A percentile compares a stretch with the other conserved stretches of the same genome.
These are phyloP conservation scores for Ganoderma sp. DNA, from an alignment of 1,284 basidiomycete species.

Conservation along the genomic window DNA sequence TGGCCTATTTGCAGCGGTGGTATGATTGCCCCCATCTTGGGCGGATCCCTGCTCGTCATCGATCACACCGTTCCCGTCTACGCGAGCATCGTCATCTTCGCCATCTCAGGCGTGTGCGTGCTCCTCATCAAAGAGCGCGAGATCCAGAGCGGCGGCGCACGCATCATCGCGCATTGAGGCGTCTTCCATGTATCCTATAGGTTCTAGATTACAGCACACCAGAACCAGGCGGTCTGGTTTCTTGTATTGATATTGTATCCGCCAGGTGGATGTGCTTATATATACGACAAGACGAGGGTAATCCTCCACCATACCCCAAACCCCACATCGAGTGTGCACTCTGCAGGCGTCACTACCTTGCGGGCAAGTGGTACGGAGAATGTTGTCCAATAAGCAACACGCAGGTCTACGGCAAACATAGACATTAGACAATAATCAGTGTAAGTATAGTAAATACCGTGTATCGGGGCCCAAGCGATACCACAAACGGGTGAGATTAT, in stretches of 20 bases:
- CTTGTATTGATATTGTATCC: background rate
- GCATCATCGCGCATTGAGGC: constrained; percentile 37
- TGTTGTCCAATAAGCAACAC: no score
- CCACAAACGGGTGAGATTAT: background rate
- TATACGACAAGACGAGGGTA: background rate
- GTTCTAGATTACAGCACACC: background rate
- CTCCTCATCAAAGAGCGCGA: constrained; percentile 57
- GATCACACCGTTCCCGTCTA: constrained; percentile 81
- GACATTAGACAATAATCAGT: background rate
- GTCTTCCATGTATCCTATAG: background rate
- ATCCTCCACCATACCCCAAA: background rate
- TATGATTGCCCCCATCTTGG: constrained; percentile 88
- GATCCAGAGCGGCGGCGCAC: constrained; percentile 33
- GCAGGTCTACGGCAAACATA: background rate
- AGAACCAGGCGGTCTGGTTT: constrained; percentile 1
- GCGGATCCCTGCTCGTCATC: constrained; percentile 80
- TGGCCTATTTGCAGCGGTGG: constrained; percentile 66
- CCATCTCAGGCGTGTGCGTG: constrained; percentile 71
- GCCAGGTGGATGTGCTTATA: background rate
- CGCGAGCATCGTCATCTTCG: constrained; percentile 73
- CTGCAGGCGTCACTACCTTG: no score
- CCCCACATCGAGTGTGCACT: background rate
- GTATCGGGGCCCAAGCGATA: background rate
- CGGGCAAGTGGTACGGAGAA: no score
- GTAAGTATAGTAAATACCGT: background rate